These are phyloP conservation scores for Pseudonectria foliicola DNA, from an alignment of 2,329 filamentous ascomycete species.

Conservation along the genomic window DNA sequence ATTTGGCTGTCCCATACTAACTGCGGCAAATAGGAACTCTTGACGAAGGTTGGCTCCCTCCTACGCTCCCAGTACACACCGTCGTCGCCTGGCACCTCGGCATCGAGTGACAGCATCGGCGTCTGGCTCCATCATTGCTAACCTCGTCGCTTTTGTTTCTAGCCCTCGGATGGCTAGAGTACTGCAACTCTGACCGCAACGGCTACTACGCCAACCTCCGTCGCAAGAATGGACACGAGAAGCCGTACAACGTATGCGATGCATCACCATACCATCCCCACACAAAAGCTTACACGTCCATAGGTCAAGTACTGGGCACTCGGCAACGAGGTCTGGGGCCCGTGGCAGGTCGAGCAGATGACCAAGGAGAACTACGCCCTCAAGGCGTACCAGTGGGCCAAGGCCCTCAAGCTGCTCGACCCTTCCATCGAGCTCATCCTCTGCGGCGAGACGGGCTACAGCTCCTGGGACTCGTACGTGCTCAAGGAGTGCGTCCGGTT, in stretches of 20 bases:
- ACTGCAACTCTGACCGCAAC: slow-evolving; percentile 72
- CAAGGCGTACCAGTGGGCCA: slow-evolving; percentile 64
- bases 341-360: slow-evolving; percentile 61
- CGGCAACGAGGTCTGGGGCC: slow-evolving; percentile 66
- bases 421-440: slow-evolving; percentile 63
- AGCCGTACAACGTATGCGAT: slow-evolving; percentile 60
- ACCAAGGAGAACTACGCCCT: slow-evolving; percentile 64
- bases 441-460: slow-evolving; percentile 64
- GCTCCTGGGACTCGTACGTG: slow-evolving; percentile 66
- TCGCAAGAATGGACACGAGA: slow-evolving; percentile 63
- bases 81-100: too few relatives aligned
- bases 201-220: slow-evolving; percentile 79
- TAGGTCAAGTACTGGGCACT: slow-evolving; percentile 77
- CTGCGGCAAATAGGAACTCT: slow-evolving; percentile 28
- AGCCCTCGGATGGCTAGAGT: slow-evolving; percentile 72
- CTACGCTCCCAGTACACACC: too few relatives aligned
- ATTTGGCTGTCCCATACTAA: slow-evolving; percentile 4
- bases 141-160: slow-evolving; percentile 21
- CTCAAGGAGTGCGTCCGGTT: slow-evolving; percentile 57
- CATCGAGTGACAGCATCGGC: not conserved
- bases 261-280: rapidly evolving
- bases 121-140: not conserved
- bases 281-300: not conserved
- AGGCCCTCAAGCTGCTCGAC: slow-evolving; percentile 64
- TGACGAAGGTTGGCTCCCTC: slow-evolving; percentile 23